Conservation (phyloP, 176 grass and related monocot genomes). For the Zoysia japonica region DNA sequence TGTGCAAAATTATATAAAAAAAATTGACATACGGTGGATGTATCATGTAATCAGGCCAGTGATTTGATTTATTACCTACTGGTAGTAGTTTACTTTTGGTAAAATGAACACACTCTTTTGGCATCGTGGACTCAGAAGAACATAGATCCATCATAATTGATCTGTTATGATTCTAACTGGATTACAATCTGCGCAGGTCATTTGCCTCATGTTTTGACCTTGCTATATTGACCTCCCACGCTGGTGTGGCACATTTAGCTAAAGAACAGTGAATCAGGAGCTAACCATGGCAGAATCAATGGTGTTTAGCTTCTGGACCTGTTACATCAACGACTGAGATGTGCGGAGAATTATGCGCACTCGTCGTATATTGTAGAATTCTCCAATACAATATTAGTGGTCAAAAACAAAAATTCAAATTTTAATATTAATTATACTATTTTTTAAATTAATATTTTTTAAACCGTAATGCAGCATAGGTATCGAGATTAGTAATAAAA, state of each 20-base stretch:
- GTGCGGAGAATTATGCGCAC: constrained; percentile 69
- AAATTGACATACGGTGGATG: not conserved
- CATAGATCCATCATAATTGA: not conserved
- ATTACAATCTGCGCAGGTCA: constrained; percentile 26
- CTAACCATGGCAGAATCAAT: constrained; percentile 69
- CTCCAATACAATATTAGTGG: constrained; percentile 52
- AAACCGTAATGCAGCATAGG: too few relatives aligned
- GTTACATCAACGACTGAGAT: constrained; percentile 76
- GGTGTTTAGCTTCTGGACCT: constrained; percentile 75
- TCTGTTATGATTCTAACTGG: not conserved
- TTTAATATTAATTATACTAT: too few relatives aligned
- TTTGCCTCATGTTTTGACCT: constrained; percentile 44
- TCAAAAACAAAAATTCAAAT: too few relatives aligned
- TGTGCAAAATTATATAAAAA: not conserved
- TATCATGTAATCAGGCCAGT: not conserved
- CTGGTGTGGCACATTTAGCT: constrained; percentile 19
- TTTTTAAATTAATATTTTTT: too few relatives aligned
- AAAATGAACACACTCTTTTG: not conserved
- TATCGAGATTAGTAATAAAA: too few relatives aligned
- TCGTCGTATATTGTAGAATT: constrained; percentile 84
- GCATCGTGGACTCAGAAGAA: not conserved
- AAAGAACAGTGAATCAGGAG: not conserved
- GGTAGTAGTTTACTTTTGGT: not conserved
- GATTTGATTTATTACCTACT: not conserved
- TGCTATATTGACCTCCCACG: constrained; percentile 6